These are phyloP conservation scores for Linanthus parryae DNA, from an alignment of 148 eudicot species.

Conservation along the genomic window DNA sequence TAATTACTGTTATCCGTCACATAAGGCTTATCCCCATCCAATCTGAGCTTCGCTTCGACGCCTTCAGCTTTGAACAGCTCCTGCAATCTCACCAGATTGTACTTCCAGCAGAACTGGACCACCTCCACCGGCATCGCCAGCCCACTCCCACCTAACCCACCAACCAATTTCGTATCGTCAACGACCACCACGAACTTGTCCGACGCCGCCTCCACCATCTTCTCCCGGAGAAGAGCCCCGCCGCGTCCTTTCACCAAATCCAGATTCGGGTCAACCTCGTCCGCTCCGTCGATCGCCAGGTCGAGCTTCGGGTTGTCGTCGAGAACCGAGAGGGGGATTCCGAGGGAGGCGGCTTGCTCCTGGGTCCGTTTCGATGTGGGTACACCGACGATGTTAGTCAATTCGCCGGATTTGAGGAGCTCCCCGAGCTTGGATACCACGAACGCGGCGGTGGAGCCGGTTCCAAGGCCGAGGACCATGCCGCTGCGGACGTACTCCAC, in stretches of 20 bases:
- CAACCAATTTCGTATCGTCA: slow-evolving; percentile 78
- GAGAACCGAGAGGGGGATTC: slow-evolving; percentile 61
- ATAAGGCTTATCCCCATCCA: slow-evolving; percentile 77
- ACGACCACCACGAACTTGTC: slow-evolving; percentile 81
- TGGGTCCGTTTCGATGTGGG: slow-evolving; percentile 85
- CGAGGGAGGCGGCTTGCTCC: slow-evolving; percentile 64
- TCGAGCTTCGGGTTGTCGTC: slow-evolving; percentile 72
- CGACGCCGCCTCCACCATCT: slow-evolving; percentile 92
- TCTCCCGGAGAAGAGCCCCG: slow-evolving; percentile 79
- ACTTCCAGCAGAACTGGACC: slow-evolving; percentile 93
- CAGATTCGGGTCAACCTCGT: slow-evolving; percentile 86
- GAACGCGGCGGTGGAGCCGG: slow-evolving; percentile 92
- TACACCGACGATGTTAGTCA: slow-evolving; percentile 68
- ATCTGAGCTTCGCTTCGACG: slow-evolving; percentile 72
- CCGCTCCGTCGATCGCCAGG: slow-evolving; percentile 93
- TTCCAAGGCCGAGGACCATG: slow-evolving; percentile 95
- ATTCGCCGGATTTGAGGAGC: slow-evolving; percentile 41
- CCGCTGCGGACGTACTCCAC: slow-evolving; percentile 79
- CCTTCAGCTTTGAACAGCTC: slow-evolving; percentile 62
- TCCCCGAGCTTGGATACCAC: slow-evolving; percentile 72
- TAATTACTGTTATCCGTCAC: slow-evolving; percentile 88
- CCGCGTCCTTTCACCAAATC: slow-evolving; percentile 94
- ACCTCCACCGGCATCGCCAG: slow-evolving; percentile 97
- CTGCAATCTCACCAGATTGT: slow-evolving; percentile 60
- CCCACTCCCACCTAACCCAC: slow-evolving; percentile 82